These are phyloP conservation scores for Microdochium nivale DNA, from an alignment of 2,329 filamentous ascomycete genomes.

Conservation along the genomic window DNA sequence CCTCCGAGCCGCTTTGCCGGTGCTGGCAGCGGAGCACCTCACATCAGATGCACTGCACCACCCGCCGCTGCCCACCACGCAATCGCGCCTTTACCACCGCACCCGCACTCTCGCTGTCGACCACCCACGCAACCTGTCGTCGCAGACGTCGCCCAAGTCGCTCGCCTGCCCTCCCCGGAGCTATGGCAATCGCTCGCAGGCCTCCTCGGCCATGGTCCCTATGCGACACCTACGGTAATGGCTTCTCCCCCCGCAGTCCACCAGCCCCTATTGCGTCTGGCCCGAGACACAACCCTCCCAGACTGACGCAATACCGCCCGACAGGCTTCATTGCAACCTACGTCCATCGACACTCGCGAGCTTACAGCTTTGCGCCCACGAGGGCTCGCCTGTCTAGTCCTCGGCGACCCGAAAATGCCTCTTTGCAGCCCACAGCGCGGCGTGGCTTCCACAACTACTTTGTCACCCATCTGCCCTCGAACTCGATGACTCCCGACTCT, in stretches of 20 bases:
- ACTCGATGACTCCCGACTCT: conserved; percentile 84
- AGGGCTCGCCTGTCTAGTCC: background rate
- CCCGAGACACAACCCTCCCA: background rate
- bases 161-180: background rate
- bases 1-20: no score
- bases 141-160: no score
- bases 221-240: conserved; percentile 21
- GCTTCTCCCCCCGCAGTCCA: background rate
- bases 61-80: no score
- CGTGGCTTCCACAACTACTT: conserved; percentile 89
- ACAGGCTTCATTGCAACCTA: conserved; percentile 23
- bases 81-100: no score
- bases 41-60: no score
- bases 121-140: no score
- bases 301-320: background rate
- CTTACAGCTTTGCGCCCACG: conserved; percentile 4
- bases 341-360: conserved; percentile 13
- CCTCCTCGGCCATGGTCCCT: conserved; percentile 20
- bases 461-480: conserved; percentile 88
- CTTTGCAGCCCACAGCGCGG: conserved; percentile 13
- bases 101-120: no score
- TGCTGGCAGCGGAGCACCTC: no score
- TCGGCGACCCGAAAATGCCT: conserved; percentile 2
- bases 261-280: background rate
- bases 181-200: conserved; percentile 15